Evolutionary conservation across 2,329 filamentous ascomycete genomes (phyloP).

Genomic region (Aureobasidium lini): DNA sequence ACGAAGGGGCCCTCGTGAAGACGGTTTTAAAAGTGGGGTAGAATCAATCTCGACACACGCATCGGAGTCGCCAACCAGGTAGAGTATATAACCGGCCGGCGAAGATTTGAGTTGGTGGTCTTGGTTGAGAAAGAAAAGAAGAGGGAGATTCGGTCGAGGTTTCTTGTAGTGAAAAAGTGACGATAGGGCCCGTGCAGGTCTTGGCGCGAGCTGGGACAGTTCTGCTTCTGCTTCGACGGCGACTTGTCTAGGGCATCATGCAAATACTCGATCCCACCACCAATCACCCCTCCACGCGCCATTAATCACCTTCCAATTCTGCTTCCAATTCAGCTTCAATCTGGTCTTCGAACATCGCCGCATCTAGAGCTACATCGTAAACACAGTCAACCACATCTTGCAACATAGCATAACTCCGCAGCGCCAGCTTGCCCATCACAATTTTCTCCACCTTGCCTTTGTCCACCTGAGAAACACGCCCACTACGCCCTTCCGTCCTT

Average conservation of each 20-base stretch:
- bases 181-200: slow-evolving; percentile 8
- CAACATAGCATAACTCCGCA: not conserved
- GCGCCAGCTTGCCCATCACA: slow-evolving; percentile 7
- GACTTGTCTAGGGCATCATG: not conserved
- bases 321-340: not conserved
- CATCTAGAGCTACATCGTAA: not conserved
- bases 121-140: slow-evolving; percentile 39
- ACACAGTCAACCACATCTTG: not conserved
- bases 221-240: slow-evolving; percentile 3
- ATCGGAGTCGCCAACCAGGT: slow-evolving; percentile 65
- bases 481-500: not conserved
- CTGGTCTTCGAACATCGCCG: not conserved
- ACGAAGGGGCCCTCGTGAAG: slow-evolving; percentile 59
- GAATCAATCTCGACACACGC: slow-evolving; percentile 60
- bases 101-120: slow-evolving; percentile 73
- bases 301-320: not conserved
- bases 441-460: slow-evolving; percentile 10
- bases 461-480: not conserved
- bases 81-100: slow-evolving; percentile 47
- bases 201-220: slow-evolving; percentile 11
- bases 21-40: slow-evolving; percentile 73
- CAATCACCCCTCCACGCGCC: not conserved
- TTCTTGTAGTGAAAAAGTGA: slow-evolving; percentile 15
- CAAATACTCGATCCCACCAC: slow-evolving; percentile 1
- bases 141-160: slow-evolving; percentile 22